phyloP scores from a whole-genome alignment of 129 eudicot genomes.

The Flaveria trinervia region DNA sequence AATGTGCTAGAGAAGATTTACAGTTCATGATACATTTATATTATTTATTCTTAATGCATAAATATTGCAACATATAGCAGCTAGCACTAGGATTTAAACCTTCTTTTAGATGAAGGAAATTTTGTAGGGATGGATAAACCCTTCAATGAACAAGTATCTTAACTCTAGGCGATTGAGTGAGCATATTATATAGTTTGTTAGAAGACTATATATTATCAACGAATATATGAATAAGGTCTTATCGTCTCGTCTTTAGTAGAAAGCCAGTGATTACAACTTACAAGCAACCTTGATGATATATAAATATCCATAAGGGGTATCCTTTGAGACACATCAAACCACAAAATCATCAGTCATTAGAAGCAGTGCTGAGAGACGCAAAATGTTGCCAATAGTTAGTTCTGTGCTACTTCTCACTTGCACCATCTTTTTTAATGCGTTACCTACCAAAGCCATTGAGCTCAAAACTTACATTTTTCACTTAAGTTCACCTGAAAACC shows the following conservation, averaged over 20 bases:
- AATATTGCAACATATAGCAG: too few relatives aligned
- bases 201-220: neutral
- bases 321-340: neutral
- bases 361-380: neutral
- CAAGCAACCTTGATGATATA: neutral
- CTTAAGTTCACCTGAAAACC: slow-evolving; percentile 29
- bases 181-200: neutral
- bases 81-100: too few relatives aligned
- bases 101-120: neutral
- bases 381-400: slow-evolving; percentile 10
- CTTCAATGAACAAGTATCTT: neutral
- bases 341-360: neutral
- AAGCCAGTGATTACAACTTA: neutral
- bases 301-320: neutral
- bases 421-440: neutral
- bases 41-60: too few relatives aligned
- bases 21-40: too few relatives aligned
- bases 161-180: neutral
- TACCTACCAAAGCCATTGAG: slow-evolving; percentile 7
- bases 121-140: neutral
- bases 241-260: too few relatives aligned
- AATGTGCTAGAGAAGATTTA: too few relatives aligned
- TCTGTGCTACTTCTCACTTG: slow-evolving; percentile 13
- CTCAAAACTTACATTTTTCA: slow-evolving; percentile 44
- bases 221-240: neutral